Percentiles rank a stretch among this genome's conserved stretches.
Conservation (phyloP, 495 filamentous ascomycete genomes). For the Neurospora sp. region DNA sequence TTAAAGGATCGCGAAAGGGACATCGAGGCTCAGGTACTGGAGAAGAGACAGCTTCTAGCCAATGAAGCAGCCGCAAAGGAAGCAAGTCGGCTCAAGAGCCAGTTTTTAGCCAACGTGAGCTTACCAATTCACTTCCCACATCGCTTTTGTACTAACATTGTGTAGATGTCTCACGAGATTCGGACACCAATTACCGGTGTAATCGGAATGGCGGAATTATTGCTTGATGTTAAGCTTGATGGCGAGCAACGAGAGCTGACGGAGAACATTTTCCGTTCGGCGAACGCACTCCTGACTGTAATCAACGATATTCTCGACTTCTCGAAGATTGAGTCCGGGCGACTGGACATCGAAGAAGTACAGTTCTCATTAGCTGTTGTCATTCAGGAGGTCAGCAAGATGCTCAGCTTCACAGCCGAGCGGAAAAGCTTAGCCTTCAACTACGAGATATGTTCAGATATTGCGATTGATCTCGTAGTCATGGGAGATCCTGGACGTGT, state of each 20-base stretch:
- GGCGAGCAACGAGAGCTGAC: slow-evolving; percentile 64
- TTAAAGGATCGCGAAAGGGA: slow-evolving; percentile 46
- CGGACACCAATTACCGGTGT: slow-evolving; percentile 63
- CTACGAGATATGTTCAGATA: slow-evolving; percentile 32
- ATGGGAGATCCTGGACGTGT: slow-evolving; percentile 72
- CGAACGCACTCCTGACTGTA: slow-evolving; percentile 69
- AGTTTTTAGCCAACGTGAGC: slow-evolving; percentile 52
- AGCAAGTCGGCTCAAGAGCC: slow-evolving; percentile 57
- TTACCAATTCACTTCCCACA: not conserved
- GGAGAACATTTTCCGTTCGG: slow-evolving; percentile 71
- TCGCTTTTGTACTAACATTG: not conserved
- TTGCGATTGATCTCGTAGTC: slow-evolving; percentile 37
- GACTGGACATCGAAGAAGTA: slow-evolving; percentile 62
- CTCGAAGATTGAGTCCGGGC: slow-evolving; percentile 75
- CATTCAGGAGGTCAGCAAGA: slow-evolving; percentile 59
- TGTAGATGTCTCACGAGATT: slow-evolving; percentile 79
- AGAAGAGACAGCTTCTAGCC: slow-evolving; percentile 51
- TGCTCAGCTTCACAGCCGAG: slow-evolving; percentile 49
- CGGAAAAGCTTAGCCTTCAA: slow-evolving; percentile 49
- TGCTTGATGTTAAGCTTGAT: slow-evolving; percentile 55
- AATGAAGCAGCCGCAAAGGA: slow-evolving; percentile 61
- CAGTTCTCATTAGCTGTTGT: slow-evolving; percentile 68
- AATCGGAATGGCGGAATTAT: slow-evolving; percentile 60
- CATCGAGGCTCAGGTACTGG: slow-evolving; percentile 45
- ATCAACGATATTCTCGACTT: slow-evolving; percentile 89